Conservation (phyloP, 352 stramenopile genomes). For the Aphanomyces invadans region DNA sequence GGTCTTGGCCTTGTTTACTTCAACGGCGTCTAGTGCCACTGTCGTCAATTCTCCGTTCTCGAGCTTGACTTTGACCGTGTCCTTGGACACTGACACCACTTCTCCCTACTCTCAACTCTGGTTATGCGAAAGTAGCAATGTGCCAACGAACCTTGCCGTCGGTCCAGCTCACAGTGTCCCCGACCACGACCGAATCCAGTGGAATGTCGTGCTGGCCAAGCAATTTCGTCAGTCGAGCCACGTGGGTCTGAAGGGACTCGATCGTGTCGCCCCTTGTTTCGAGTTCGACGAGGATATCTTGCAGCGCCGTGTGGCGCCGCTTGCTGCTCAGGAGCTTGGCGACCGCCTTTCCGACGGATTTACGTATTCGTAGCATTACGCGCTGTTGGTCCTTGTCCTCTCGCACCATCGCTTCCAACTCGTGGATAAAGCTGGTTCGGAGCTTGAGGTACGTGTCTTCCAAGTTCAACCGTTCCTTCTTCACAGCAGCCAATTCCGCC, state of each 20-base stretch:
- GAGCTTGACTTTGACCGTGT: not conserved
- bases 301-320: constrained; percentile 56
- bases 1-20: not conserved
- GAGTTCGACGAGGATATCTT: constrained; percentile 77
- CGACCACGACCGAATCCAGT: not conserved
- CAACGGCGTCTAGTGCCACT: too few species aligned
- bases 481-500: constrained; percentile 54
- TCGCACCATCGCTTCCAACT: constrained; percentile 55
- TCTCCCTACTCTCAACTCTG: constrained; percentile 7
- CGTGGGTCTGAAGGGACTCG: constrained; percentile 6
- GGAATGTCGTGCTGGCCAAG: not conserved
- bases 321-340: constrained; percentile 58
- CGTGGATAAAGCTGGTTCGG: constrained; percentile 51
- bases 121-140: too few species aligned
- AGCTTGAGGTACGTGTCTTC: constrained; percentile 63
- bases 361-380: constrained; percentile 31
- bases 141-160: constrained; percentile 1
- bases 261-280: constrained; percentile 47
- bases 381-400: constrained; percentile 66
- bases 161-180: not conserved
- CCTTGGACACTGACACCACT: not conserved
- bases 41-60: too few species aligned
- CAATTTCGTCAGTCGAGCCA: not conserved
- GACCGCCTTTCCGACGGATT: constrained; percentile 42
- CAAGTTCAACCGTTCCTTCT: constrained; percentile 66